These are phyloP conservation scores for Zygotorulaspora mrakii DNA, from an alignment of 1,139 yeast species.

Conservation along the genomic window DNA sequence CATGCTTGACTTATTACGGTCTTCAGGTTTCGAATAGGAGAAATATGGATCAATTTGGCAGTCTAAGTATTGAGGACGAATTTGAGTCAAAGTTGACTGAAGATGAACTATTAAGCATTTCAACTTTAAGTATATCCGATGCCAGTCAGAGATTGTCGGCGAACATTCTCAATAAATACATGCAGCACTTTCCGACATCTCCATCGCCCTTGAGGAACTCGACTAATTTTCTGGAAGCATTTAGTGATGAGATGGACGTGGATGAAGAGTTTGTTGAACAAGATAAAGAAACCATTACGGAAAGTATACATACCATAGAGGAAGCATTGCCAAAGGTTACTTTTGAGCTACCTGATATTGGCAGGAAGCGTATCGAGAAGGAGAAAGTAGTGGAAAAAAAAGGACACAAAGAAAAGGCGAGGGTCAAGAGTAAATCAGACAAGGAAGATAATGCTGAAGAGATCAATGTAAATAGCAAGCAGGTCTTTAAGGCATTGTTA, in stretches of 20 bases:
- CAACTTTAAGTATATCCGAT: constrained; percentile 22
- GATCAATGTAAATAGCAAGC: constrained; percentile 12
- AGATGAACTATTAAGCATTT: constrained; percentile 22
- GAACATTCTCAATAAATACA: constrained; percentile 16
- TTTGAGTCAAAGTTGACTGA: constrained; percentile 16
- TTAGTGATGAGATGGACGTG: constrained; percentile 24
- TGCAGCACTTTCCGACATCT: constrained; percentile 24
- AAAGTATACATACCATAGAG: not conserved
- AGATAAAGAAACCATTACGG: not conserved
- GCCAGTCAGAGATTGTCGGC: constrained; percentile 12
- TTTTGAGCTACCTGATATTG: constrained; percentile 1
- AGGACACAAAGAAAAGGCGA: constrained; percentile 2
- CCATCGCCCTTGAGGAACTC: constrained; percentile 28
- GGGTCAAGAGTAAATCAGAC: constrained; percentile 3
- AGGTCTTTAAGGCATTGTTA: constrained; percentile 23
- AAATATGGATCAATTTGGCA: constrained; percentile 17
- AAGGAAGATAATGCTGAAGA: constrained; percentile 4
- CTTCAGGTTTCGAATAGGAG: not conserved
- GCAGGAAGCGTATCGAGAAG: constrained; percentile 1
- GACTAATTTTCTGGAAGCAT: constrained; percentile 13
- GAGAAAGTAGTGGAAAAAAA: constrained; percentile 2
- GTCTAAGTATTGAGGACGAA: constrained; percentile 17
- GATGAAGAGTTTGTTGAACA: constrained; percentile 13
- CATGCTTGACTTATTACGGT: not conserved
- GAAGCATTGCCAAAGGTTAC: constrained; percentile 3